Percentiles rank a stretch among this genome's conserved stretches.
Evolutionary conservation across 169 alveolate species (phyloP).

Genomic region (Cryptosporidium felis): DNA sequence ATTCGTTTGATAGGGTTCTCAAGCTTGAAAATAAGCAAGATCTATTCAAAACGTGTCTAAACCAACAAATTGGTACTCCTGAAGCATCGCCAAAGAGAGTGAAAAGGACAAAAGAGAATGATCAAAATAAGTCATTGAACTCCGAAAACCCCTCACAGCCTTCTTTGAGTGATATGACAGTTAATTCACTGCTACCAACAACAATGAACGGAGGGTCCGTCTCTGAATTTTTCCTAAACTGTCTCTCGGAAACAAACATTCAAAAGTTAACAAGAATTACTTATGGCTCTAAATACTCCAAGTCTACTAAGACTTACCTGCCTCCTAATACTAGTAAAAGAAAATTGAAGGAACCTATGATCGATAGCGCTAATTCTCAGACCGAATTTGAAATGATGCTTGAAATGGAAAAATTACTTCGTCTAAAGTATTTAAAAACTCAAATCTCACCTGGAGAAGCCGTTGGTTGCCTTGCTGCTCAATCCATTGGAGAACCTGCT

Average conservation of each 20-base stretch:
- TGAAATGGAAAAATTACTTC: slow-evolving; percentile 65
- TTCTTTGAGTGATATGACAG: slow-evolving; percentile 6
- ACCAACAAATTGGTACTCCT: not conserved
- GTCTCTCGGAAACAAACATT: slow-evolving; percentile 31
- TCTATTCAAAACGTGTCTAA: slow-evolving; percentile 14
- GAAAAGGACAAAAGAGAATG: not conserved
- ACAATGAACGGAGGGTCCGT: slow-evolving; percentile 49
- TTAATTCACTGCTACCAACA: slow-evolving; percentile 47
- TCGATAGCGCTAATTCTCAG: slow-evolving; percentile 26
- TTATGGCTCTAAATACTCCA: not conserved
- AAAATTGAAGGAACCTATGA: slow-evolving; percentile 6
- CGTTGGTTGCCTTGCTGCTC: slow-evolving; percentile 98
- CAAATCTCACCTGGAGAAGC: slow-evolving; percentile 97
- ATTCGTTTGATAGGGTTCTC: slow-evolving; percentile 21
- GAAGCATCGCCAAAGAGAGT: not conserved
- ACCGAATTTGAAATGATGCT: slow-evolving; percentile 74
- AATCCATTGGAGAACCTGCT: slow-evolving; percentile 99
- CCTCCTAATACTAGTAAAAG: not conserved
- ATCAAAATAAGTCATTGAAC: not conserved
- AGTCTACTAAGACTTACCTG: not conserved
- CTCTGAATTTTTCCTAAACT: slow-evolving; percentile 27
- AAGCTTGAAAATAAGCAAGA: slow-evolving; percentile 28
- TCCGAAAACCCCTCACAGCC: not conserved
- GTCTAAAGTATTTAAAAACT: slow-evolving; percentile 84
- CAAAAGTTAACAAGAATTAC: slow-evolving; percentile 17